Evolutionary conservation across 371 early-diverging fungal species (phyloP), one percentile per base, ranked within the genome.

Genomic region (Zopfochytrium polystomum): DNA sequence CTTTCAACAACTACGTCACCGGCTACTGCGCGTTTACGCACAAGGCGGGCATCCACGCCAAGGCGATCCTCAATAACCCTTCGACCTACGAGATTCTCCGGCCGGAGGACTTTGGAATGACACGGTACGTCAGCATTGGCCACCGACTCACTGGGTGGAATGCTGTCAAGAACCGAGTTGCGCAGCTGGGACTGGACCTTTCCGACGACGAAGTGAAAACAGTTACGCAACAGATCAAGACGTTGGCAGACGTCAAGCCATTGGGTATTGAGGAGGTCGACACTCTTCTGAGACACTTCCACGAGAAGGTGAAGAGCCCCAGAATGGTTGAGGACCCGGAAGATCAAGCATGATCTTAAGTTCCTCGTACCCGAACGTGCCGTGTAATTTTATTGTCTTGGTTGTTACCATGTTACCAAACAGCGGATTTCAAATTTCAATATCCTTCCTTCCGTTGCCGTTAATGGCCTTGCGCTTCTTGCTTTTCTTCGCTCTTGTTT

Each of bases 41-140:
- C 83, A 96, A 96, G 85, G 95, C 97, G 44, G 97, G 97, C 68
- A 96, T 95, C 73, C 97, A 96, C 71, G 94, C 97, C 75, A 96
- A 96, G 80, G 97, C 97, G 52, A 93, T 96, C 66, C 82, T 96
- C 52, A 93, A 93, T 82, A 95, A 96, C 81, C 97, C 97, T 22
- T 84, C 87, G 54, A 95, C 95, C 2, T 96, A 96, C 68, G 97
- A 96, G 80, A 94, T 95, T 76, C 78, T 96, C 60, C 88, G 90
- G 76, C 97, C 95, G 34, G 90, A 93, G 73, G 95, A 94, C 73
- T 96, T 95, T 80, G 94, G 93, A 13, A 91, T 95, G 91, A 90
- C 91, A n/a, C 87, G 95, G 26, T 93, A 93, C 67, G 95, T 95
- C 58, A 88, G 89, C 47, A 94, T 96, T 54, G 95, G 95, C 33